Evolutionary conservation across 1,284 basidiomycete genomes (phyloP).

Genomic region (Sanghuangporus sanghuang): DNA sequence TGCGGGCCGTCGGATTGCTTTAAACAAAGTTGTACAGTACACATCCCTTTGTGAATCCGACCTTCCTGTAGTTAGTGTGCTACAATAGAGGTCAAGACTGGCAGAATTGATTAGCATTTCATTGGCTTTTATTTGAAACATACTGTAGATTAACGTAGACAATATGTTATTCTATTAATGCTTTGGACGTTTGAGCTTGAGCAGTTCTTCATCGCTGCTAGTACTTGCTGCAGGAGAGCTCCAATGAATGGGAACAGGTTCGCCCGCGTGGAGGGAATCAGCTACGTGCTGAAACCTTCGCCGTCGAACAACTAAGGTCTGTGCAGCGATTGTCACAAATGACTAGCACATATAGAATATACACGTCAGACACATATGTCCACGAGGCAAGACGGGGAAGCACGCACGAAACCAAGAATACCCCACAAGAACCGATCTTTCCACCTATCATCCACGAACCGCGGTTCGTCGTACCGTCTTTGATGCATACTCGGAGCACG

Average conservation of each 20-base stretch:
- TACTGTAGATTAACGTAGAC: background rate
- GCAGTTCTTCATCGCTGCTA: background rate
- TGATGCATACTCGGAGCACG: slow-evolving; percentile 34
- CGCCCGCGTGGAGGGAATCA: background rate
- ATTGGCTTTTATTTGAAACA: background rate
- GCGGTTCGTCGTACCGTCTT: slow-evolving; percentile 24
- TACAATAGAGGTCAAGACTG: background rate
- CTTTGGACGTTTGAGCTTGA: background rate
- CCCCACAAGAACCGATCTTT: slow-evolving; percentile 45
- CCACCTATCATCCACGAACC: slow-evolving; percentile 41
- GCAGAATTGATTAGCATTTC: background rate
- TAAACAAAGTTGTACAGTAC: background rate
- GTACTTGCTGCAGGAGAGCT: background rate
- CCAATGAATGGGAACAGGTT: background rate
- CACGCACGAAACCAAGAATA: slow-evolving; percentile 9
- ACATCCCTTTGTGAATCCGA: too few species aligned
- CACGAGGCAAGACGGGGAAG: background rate
- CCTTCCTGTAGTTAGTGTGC: background rate
- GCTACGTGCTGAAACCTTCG: background rate
- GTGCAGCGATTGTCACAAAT: slow-evolving; percentile 7
- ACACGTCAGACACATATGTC: background rate
- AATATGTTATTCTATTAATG: background rate
- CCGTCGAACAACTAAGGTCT: background rate
- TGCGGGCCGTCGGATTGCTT: background rate
- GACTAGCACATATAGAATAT: background rate